Percentiles rank a stretch among this genome's conserved stretches.
These are phyloP conservation scores for Ciborinia camelliae DNA, from an alignment of 2,329 filamentous ascomycete genomes.

Conservation along the genomic window DNA sequence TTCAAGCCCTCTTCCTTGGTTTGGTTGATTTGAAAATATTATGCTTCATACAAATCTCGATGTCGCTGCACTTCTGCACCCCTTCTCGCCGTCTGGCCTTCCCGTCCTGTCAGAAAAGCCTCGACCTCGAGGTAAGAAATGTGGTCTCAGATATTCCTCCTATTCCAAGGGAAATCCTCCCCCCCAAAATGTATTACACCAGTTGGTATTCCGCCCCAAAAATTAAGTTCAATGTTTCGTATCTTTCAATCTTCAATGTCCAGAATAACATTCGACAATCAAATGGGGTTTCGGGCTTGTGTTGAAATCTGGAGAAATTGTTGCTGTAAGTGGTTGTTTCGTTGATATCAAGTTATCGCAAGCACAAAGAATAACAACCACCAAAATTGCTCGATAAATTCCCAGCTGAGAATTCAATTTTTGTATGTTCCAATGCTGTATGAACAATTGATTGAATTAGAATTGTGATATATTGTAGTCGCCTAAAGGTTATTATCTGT, in stretches of 20 bases:
- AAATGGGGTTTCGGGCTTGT: too few relatives aligned
- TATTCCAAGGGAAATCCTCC: background rate
- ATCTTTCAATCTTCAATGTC: too few relatives aligned
- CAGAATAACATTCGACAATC: too few relatives aligned
- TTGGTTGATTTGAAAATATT: background rate
- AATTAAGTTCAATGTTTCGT: background rate
- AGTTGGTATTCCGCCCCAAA: background rate
- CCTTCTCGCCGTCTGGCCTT: background rate
- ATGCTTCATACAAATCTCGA: background rate
- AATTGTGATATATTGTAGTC: background rate
- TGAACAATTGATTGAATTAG: background rate
- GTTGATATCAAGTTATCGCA: background rate
- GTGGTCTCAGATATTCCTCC: background rate
- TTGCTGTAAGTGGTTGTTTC: background rate
- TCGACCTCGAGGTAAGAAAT: constrained; percentile 11
- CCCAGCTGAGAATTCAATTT: background rate
- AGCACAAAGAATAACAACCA: background rate
- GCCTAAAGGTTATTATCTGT: background rate
- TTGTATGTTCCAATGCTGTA: too few relatives aligned
- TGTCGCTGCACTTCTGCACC: background rate
- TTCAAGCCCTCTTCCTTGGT: constrained; percentile 3
- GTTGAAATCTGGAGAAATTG: too few relatives aligned
- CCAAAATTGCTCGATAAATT: background rate
- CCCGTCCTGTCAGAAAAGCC: constrained; percentile 7
- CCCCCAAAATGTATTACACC: background rate